Evolutionary conservation across 1,284 basidiomycete genomes (phyloP), one percentile per base, ranked within the genome.

Genomic region (Sphaerobolus stellatus): DNA sequence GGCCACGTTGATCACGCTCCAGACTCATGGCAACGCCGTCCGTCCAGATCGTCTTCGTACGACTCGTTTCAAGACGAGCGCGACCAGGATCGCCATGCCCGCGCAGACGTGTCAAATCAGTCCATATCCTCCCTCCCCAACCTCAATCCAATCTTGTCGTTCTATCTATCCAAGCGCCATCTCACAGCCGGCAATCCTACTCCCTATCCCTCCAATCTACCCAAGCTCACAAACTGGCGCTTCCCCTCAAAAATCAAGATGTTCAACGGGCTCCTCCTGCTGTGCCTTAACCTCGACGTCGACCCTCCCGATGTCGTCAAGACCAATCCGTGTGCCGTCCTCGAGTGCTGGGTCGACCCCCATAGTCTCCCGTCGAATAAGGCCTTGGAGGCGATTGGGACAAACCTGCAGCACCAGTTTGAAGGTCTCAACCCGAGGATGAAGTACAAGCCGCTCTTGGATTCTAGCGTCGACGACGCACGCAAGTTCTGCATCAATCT

Each of bases 341-440:
- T 98, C 50, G 96, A 99, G 71, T 95, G 94, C 63, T 99, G 96
- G 96, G 91, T 98, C 41, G 96, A 99, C 72, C 96, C 96, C 2
- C 88, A 90, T 59, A 88, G 86, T 27, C 82, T 94, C 76, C 90
- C 88, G 22, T 88, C 88, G 1, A 84, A 89, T 58, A 96, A 96
- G 69, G 94, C 93, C 40, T 77, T 94, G 18, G 92, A 94, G 65
- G 86, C 90, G 41, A 94, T 95, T 60, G 92, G 93, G 8, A 86
- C 87, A 49, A 96, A 98, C 71, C 75, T 99, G 6, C 91, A 95
- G 65, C 90, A 94, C 62, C 97, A 99, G 68, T 99, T 97, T 68
- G 96, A 98, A 72, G 92, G 90, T 16, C 82, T 99, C 31, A 97
- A 94, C 67, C 83, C 88, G 43, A 90, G 91, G 64, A 92, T 96